Evolutionary conservation across 805 yeast species (phyloP).

Genomic region (Suhomyces prunicola): DNA sequence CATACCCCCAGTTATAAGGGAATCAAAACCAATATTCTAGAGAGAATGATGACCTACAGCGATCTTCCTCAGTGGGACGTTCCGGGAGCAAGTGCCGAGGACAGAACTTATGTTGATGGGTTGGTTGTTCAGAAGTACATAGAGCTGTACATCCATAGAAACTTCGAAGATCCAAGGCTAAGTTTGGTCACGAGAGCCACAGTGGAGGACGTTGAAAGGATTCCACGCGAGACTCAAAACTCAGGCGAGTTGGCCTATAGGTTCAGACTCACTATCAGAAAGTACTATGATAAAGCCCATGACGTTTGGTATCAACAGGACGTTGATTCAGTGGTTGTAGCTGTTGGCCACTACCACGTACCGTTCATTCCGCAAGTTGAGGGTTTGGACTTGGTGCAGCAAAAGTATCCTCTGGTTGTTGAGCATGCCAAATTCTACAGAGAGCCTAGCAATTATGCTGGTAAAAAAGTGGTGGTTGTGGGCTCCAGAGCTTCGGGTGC

Average conservation of each 20-base stretch:
- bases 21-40: constrained; percentile 40
- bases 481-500: constrained; percentile 28
- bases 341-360: constrained; percentile 48
- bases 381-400: constrained; percentile 37
- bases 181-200: constrained; percentile 29
- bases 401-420: constrained; percentile 25
- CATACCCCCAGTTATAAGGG: constrained; percentile 28
- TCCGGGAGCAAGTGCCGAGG: constrained; percentile 16
- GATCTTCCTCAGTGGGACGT: constrained; percentile 38
- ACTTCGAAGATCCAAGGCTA: constrained; percentile 15
- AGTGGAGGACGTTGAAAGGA: constrained; percentile 35
- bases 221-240: constrained; percentile 7
- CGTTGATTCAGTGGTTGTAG: constrained; percentile 43
- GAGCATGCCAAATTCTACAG: constrained; percentile 47
- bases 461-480: constrained; percentile 30
- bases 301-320: constrained; percentile 38
- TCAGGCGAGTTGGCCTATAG: constrained; percentile 10
- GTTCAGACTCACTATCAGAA: constrained; percentile 31
- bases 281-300: constrained; percentile 14
- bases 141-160: constrained; percentile 22
- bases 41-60: constrained; percentile 44
- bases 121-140: constrained; percentile 26
- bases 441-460: constrained; percentile 26
- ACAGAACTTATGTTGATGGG: constrained; percentile 26
- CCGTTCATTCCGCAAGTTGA: constrained; percentile 44